phyloP scores from a whole-genome alignment of 176 grass and related monocot species.

The Eleusine indica region DNA sequence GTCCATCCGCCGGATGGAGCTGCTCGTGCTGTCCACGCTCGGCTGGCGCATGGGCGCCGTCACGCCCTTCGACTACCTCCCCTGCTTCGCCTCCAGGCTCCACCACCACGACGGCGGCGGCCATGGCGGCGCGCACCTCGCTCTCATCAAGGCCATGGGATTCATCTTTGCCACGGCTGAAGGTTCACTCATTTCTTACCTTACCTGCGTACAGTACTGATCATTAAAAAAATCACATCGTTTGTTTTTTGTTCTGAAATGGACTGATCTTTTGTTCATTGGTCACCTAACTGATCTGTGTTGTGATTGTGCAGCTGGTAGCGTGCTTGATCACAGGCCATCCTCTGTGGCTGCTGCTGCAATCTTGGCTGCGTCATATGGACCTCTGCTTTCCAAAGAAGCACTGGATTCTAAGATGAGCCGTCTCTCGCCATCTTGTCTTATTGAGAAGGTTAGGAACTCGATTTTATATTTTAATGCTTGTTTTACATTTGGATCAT shows the following conservation, averaged over 20 bases:
- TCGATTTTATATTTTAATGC: background rate
- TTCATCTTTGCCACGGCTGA: constrained; percentile 53
- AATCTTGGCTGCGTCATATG: constrained; percentile 70
- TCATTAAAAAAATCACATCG: background rate
- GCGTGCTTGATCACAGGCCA: constrained; percentile 67
- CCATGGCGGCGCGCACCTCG: constrained; percentile 29
- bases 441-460: constrained; percentile 58
- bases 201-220: background rate
- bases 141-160: constrained; percentile 46
- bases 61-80: constrained; percentile 90
- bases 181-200: constrained; percentile 24
- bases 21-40: constrained; percentile 85
- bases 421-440: constrained; percentile 52
- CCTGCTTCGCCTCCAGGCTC: constrained; percentile 57
- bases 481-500: constrained; percentile 25
- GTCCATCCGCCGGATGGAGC: constrained; percentile 80
- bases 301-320: constrained; percentile 46
- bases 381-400: constrained; percentile 53
- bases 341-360: constrained; percentile 75
- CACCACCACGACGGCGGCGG: constrained; percentile 44
- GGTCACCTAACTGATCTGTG: constrained; percentile 13
- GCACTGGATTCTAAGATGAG: constrained; percentile 60
- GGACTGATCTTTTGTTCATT: constrained; percentile 15
- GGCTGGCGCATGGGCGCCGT: constrained; percentile 85
- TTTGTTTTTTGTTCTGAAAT: background rate